These are phyloP conservation scores for Tetrapisispora nanseiensis DNA, from an alignment of 805 yeast genomes.

Conservation along the genomic window DNA sequence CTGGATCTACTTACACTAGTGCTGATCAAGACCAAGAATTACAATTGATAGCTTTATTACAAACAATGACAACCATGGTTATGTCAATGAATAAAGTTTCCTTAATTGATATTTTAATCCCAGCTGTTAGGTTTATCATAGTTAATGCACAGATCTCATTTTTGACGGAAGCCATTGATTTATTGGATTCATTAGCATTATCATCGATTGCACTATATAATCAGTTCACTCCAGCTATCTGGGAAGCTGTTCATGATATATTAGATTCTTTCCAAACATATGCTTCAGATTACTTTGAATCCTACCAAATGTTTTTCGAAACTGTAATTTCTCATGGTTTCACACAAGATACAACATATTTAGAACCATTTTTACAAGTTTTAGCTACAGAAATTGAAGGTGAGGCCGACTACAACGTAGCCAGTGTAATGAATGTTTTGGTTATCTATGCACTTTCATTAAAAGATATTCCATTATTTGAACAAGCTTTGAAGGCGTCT, in stretches of 20 bases:
- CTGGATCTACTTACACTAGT: conserved; percentile 23
- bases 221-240: conserved; percentile 40
- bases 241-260: conserved; percentile 42
- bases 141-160: conserved; percentile 50
- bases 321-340: conserved; percentile 45
- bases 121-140: conserved; percentile 51
- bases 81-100: conserved; percentile 52
- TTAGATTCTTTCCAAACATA: conserved; percentile 48
- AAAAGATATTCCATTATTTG: conserved; percentile 26
- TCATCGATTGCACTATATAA: conserved; percentile 38
- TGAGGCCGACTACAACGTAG: conserved; percentile 32
- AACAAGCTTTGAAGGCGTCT: conserved; percentile 17
- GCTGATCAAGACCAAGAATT: conserved; percentile 52
- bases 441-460: conserved; percentile 24
- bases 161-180: conserved; percentile 52
- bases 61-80: conserved; percentile 65
- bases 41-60: conserved; percentile 58
- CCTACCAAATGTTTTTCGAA: conserved; percentile 48
- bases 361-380: conserved; percentile 22
- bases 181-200: conserved; percentile 46
- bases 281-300: conserved; percentile 50
- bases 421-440: conserved; percentile 29
- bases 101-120: conserved; percentile 45
- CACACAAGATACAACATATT: conserved; percentile 24
- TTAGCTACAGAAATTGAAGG: conserved; percentile 22